Base-by-base conservation (phyloP, 768 basidiomycete genomes). In the Mycena rosella region DNA sequence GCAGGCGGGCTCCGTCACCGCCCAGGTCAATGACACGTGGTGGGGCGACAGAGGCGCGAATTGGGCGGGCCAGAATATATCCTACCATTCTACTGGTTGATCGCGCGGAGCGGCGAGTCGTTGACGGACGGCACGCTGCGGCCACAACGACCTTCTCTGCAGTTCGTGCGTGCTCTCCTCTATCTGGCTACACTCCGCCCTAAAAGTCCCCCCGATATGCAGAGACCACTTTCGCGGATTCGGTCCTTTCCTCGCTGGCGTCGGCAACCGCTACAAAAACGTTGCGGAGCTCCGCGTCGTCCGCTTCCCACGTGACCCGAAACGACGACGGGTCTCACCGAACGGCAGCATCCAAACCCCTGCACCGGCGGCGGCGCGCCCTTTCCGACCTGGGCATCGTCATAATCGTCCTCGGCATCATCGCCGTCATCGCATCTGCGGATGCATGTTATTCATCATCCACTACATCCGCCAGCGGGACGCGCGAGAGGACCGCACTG, bases 321-420 rank as follows among this genome's bases (percentile, higher is more conserved):
- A 6, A 56, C 45, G 24, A 42, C 36, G 18, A 63, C 60, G 9
- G 14, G 17, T 22, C 44, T 3, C 45, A 26, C 58, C 69, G 26
- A 60, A 70, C 18, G 32, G 80, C 52, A 81, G 66, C 67, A 83
- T 93, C 34, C 92, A 92, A 76, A n/a, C n/a, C n/a, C n/a, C n/a
- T 70, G 74, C 55, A 63, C 70, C n/a, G 59, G 59, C 24, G 66
- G 72, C 52, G 72, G 65, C 60, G 72, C 83, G 13, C 69, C 82
- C 26, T 96, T 96, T 74, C 95, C 94, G 17, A 87, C 87, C 76
- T 96, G 94, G 94, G 95, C 93, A 96, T 96, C 74, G 89, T 96
- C 70, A 91, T 96, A 53, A 91, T 91, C 60, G 87, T 96, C 42
- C 87, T 96, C 30, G 95, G 93, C 24, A 91, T 95, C 79, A 83